Evolutionary conservation across 2,329 filamentous ascomycete species (phyloP).

Genomic region (Arachnopeziza araneosa): DNA sequence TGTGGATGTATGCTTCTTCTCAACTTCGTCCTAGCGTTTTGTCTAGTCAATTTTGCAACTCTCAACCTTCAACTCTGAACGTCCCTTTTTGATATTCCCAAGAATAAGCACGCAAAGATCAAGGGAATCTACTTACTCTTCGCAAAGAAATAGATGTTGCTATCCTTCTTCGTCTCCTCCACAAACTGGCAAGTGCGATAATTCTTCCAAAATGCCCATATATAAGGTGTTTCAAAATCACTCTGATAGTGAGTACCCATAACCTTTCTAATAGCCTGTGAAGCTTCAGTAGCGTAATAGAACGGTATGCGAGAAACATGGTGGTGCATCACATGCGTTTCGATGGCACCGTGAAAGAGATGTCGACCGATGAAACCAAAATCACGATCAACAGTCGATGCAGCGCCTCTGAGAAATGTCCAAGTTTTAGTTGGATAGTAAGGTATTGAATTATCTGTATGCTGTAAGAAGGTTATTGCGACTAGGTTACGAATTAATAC

Average conservation of each 20-base stretch:
- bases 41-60: too few species aligned
- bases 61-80: background rate
- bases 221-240: slow-evolving; percentile 30
- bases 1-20: too few species aligned
- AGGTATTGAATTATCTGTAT: slow-evolving; percentile 54
- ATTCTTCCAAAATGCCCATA: slow-evolving; percentile 29
- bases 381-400: slow-evolving; percentile 57
- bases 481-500: slow-evolving; percentile 38
- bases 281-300: slow-evolving; percentile 52
- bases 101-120: background rate
- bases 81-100: background rate
- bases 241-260: slow-evolving; percentile 47
- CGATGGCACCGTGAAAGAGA: slow-evolving; percentile 59
- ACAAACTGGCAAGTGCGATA: slow-evolving; percentile 24
- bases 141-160: slow-evolving; percentile 21
- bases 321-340: slow-evolving; percentile 58
- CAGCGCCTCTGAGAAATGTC: slow-evolving; percentile 55
- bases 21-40: too few species aligned
- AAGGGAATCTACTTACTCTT: slow-evolving; percentile 5
- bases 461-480: slow-evolving; percentile 71
- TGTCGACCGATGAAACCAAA: slow-evolving; percentile 57
- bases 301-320: slow-evolving; percentile 54
- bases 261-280: slow-evolving; percentile 46
- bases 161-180: slow-evolving; percentile 23
- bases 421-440: slow-evolving; percentile 53